Percentiles rank a stretch among this genome's conserved stretches.
Evolutionary conservation across 768 basidiomycete species (phyloP).

Genomic region (Suillus discolor): DNA sequence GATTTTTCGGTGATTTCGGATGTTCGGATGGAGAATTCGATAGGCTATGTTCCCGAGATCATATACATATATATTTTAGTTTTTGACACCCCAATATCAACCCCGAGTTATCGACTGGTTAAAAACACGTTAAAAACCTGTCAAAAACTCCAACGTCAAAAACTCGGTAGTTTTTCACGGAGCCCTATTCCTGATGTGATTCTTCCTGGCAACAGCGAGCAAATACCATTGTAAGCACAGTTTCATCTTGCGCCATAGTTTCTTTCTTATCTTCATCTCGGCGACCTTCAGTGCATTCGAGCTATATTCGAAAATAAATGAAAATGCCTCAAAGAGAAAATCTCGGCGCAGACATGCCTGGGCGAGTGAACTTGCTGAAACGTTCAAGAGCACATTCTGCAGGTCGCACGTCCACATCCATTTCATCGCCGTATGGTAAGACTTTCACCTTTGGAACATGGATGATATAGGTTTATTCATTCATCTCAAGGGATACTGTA

Average conservation of each 20-base stretch:
- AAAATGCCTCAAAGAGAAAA: neutral
- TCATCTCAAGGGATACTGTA: slow-evolving; percentile 45
- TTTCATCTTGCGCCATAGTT: neutral
- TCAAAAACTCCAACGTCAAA: too few relatives aligned
- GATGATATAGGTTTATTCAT: neutral
- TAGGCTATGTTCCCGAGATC: too few relatives aligned
- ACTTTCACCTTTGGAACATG: slow-evolving; percentile 4
- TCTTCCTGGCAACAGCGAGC: slow-evolving; percentile 34
- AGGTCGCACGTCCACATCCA: slow-evolving; percentile 32
- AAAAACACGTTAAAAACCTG: too few relatives aligned
- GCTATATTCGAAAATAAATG: slow-evolving; percentile 21
- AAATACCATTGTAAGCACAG: slow-evolving; percentile 35
- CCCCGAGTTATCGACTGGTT: too few relatives aligned
- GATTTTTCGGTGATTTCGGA: too few relatives aligned
- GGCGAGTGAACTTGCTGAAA: slow-evolving; percentile 15
- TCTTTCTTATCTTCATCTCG: neutral
- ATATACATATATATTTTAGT: too few relatives aligned
- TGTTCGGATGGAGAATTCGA: too few relatives aligned
- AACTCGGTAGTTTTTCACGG: too few relatives aligned
- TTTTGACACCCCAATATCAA: too few relatives aligned
- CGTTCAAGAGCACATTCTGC: slow-evolving; percentile 33
- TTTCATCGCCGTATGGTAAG: slow-evolving; percentile 48
- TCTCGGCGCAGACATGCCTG: neutral
- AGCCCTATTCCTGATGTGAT: slow-evolving; percentile 24
- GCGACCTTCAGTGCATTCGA: slow-evolving; percentile 30